These are phyloP conservation scores for Xanthoconium stramineum DNA, from an alignment of 768 basidiomycete genomes.

Conservation along the genomic window DNA sequence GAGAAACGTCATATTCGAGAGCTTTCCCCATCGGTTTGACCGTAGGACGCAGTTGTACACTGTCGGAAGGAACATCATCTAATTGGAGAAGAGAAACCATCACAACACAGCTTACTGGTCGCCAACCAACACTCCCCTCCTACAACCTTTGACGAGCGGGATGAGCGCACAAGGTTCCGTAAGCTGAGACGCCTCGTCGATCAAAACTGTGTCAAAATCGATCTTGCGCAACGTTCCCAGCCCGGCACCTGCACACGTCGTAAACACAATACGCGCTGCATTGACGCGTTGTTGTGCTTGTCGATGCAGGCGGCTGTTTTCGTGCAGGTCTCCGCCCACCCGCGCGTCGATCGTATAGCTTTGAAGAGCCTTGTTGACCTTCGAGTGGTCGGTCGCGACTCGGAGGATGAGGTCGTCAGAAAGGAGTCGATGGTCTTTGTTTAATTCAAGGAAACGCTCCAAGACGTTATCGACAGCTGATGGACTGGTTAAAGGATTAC, in stretches of 20 bases:
- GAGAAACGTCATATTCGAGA: slow-evolving; percentile 56
- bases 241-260: slow-evolving; percentile 64
- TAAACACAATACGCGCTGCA: slow-evolving; percentile 56
- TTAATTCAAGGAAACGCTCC: slow-evolving; percentile 55
- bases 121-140: slow-evolving; percentile 58
- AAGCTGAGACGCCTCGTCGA: slow-evolving; percentile 71
- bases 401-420: slow-evolving; percentile 58
- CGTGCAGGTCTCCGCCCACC: slow-evolving; percentile 55
- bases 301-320: slow-evolving; percentile 54
- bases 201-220: slow-evolving; percentile 58
- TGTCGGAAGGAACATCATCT: slow-evolving; percentile 19
- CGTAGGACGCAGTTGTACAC: slow-evolving; percentile 66
- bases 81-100: background rate
- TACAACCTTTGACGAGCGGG: slow-evolving; percentile 62
- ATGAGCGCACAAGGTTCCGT: slow-evolving; percentile 66
- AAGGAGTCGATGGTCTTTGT: slow-evolving; percentile 43
- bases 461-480: slow-evolving; percentile 71
- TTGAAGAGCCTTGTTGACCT: slow-evolving; percentile 55
- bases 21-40: slow-evolving; percentile 57
- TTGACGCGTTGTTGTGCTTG: slow-evolving; percentile 58
- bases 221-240: slow-evolving; percentile 53
- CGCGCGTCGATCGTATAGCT: slow-evolving; percentile 62
- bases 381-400: slow-evolving; percentile 62
- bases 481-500: background rate
- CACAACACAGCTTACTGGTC: slow-evolving; percentile 52